These are phyloP conservation scores for Microsporum ferrugineum DNA, from an alignment of 2,329 filamentous ascomycete species.

Conservation along the genomic window DNA sequence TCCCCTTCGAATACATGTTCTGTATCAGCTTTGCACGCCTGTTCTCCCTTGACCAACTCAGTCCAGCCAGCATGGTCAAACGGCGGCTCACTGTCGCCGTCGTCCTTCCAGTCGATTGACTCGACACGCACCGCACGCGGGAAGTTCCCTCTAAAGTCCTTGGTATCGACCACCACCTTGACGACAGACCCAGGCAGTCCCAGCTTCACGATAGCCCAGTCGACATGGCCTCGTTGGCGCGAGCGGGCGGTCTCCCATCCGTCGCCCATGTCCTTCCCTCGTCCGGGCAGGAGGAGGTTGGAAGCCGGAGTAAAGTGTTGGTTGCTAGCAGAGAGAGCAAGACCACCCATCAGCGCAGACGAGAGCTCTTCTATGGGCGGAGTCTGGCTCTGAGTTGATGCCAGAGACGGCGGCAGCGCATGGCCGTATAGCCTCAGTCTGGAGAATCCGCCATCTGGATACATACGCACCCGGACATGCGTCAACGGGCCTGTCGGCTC, in stretches of 20 bases:
- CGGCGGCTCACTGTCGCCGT: conserved; percentile 21
- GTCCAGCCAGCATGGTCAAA: conserved; percentile 28
- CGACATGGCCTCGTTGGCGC: conserved; percentile 29
- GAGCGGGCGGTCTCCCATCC: conserved; percentile 36
- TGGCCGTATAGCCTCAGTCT: conserved; percentile 34
- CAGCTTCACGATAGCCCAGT: conserved; percentile 33
- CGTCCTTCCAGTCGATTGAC: conserved; percentile 19
- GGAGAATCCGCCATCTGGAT: conserved; percentile 37
- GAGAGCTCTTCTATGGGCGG: conserved; percentile 29
- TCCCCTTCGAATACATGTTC: conserved; percentile 32
- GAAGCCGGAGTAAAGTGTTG: conserved; percentile 33
- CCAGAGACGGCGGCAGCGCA: conserved; percentile 27
- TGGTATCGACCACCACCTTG: conserved; percentile 34
- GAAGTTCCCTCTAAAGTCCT: conserved; percentile 37
- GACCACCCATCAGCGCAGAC: conserved; percentile 31
- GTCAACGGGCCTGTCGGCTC: conserved; percentile 27
- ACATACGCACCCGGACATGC: conserved; percentile 36
- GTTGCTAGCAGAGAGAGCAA: conserved; percentile 30
- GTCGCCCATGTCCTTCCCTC: conserved; percentile 36
- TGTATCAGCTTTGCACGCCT: conserved; percentile 29
- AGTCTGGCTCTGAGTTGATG: conserved; percentile 2
- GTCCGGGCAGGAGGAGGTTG: conserved; percentile 33
- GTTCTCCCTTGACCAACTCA: conserved; percentile 27
- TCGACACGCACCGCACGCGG: conserved; percentile 32
- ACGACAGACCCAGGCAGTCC: conserved; percentile 30